Conservation (phyloP, 768 basidiomycete genomes). For the Sistotremastrum suecicum region DNA sequence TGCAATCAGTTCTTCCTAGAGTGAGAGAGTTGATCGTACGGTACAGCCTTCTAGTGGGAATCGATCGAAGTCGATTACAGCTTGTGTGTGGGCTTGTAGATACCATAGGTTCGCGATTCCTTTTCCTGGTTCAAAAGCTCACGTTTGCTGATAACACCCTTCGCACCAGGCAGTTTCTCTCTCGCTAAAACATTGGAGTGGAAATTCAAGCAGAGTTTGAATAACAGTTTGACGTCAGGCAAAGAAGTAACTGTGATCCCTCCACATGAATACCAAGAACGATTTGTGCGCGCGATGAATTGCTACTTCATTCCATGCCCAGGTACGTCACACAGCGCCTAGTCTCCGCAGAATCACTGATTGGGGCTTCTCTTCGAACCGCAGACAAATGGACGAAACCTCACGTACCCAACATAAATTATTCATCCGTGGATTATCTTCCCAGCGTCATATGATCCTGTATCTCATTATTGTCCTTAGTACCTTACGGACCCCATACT, state of each 20-base stretch:
- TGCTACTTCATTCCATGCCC: conserved; percentile 68
- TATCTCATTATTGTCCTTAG: too few species aligned
- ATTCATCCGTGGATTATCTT: conserved; percentile 10
- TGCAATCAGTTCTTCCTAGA: background rate
- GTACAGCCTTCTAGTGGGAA: conserved; percentile 53
- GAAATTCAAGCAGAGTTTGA: conserved; percentile 67
- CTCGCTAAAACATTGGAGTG: conserved; percentile 81
- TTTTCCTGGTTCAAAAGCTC: background rate
- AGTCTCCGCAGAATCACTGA: background rate
- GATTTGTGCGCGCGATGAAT: conserved; percentile 59
- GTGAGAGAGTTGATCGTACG: background rate
- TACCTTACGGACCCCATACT: too few species aligned
- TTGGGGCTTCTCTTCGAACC: background rate
- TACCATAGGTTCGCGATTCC: conserved; percentile 45
- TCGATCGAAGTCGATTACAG: conserved; percentile 51
- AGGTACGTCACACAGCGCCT: conserved; percentile 25
- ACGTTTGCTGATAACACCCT: background rate
- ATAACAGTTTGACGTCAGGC: conserved; percentile 25
- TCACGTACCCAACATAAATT: conserved; percentile 10
- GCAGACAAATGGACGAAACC: conserved; percentile 27
- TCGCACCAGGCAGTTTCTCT: conserved; percentile 56
- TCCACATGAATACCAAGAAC: conserved; percentile 64
- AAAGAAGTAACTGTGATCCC: conserved; percentile 74
- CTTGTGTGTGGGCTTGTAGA: conserved; percentile 73
- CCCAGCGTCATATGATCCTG: conserved; percentile 19